Percentiles rank a stretch among this genome's conserved stretches.
These are phyloP conservation scores for Cucumis hystrix DNA, from an alignment of 306 rosid genomes.

Conservation along the genomic window DNA sequence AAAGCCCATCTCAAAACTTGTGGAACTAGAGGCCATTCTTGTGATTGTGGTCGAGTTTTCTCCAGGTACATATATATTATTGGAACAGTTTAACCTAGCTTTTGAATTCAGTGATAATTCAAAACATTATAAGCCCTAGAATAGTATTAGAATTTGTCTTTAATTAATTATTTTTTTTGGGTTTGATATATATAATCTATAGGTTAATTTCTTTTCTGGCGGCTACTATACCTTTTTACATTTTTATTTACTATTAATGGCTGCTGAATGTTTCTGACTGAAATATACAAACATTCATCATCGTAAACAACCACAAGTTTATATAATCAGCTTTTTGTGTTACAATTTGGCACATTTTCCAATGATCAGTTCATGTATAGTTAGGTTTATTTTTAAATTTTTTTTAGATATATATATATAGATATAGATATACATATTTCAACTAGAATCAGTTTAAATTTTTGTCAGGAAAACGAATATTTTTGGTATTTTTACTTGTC, in stretches of 20 bases:
- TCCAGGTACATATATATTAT: constrained; percentile 18
- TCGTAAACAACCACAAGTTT: neutral
- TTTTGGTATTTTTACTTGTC: neutral
- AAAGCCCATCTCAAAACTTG: constrained; percentile 97
- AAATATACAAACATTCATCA: neutral
- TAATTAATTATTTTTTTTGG: neutral
- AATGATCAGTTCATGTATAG: neutral
- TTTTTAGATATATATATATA: no score
- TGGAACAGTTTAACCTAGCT: neutral
- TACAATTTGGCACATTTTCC: neutral
- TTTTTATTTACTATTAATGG: neutral
- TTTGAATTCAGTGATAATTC: neutral
- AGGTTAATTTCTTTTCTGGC: neutral
- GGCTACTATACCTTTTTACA: neutral
- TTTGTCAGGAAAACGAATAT: neutral
- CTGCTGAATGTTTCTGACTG: constrained; percentile 17
- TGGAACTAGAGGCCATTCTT: constrained; percentile 92
- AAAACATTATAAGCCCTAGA: no score
- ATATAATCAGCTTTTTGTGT: neutral
- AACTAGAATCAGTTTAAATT: neutral
- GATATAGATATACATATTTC: no score
- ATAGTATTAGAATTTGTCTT: no score
- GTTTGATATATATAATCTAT: neutral
- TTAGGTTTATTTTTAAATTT: neutral
- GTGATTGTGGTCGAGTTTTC: constrained; percentile 92